These are phyloP conservation scores for Houttuynia cordata DNA, from an alignment of 164 flowering plant genomes.

Conservation along the genomic window DNA sequence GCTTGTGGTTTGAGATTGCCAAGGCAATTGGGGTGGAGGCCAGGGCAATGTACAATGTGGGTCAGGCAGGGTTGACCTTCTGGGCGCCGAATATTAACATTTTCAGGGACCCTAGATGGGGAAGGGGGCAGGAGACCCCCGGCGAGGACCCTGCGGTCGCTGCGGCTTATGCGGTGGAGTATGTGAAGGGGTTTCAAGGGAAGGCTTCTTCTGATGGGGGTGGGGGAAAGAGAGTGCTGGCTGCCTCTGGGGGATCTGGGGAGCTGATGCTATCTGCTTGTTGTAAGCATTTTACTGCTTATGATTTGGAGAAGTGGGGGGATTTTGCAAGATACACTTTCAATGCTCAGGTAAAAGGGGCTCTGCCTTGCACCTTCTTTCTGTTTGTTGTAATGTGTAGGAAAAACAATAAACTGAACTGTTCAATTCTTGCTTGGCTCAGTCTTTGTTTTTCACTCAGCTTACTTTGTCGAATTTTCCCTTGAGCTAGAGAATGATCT, in stretches of 20 bases:
- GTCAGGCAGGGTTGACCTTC: constrained; percentile 37
- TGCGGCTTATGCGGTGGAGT: constrained; percentile 23
- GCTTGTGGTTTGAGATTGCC: constrained; percentile 27
- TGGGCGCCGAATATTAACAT: constrained; percentile 46
- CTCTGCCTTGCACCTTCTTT: not conserved
- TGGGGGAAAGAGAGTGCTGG: constrained; percentile 24
- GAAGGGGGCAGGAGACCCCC: constrained; percentile 41
- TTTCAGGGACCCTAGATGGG: constrained; percentile 48
- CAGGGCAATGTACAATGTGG: constrained; percentile 34
- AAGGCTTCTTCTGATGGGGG: constrained; percentile 7
- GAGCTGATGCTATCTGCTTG: constrained; percentile 84
- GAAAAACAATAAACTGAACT: too few species aligned
- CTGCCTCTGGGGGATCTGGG: constrained; percentile 16
- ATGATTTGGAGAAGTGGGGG: constrained; percentile 87
- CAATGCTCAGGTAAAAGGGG: constrained; percentile 67
- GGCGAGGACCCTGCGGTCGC: constrained; percentile 36
- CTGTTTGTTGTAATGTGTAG: not conserved
- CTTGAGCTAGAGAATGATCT: not conserved
- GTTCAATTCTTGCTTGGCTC: too few species aligned
- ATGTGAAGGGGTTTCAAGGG: constrained; percentile 35
- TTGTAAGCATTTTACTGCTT: constrained; percentile 89
- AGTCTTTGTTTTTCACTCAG: not conserved
- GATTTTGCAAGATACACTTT: constrained; percentile 59
- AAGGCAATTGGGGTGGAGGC: constrained; percentile 32
- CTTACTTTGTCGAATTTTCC: not conserved